phyloP scores from a whole-genome alignment of 2,329 filamentous ascomycete species.

The Trichoderma polysporum region DNA sequence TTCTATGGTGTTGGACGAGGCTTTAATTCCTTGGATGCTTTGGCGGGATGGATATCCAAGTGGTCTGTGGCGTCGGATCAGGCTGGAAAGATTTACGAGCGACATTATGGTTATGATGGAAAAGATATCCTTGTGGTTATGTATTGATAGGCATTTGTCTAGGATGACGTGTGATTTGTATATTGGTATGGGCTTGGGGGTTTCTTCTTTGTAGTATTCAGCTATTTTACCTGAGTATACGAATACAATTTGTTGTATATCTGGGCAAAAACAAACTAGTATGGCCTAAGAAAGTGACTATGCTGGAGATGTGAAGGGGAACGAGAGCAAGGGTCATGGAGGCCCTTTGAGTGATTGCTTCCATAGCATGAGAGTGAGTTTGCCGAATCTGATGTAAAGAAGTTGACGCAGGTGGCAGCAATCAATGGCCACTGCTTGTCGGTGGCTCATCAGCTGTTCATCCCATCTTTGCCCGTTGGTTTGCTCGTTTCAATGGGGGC shows the following conservation, averaged over 20 bases:
- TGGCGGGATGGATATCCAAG: background rate
- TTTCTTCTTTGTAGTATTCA: background rate
- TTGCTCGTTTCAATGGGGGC: background rate
- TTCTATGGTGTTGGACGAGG: constrained; percentile 9
- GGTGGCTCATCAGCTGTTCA: background rate
- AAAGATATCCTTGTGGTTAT: constrained; percentile 17
- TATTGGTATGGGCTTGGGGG: background rate
- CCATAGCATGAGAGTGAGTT: background rate
- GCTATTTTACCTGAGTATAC: background rate
- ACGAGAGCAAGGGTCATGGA: background rate
- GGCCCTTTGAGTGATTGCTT: background rate
- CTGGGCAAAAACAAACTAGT: background rate
- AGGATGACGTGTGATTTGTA: background rate
- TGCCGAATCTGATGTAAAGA: background rate
- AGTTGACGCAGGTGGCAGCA: background rate
- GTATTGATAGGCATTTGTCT: constrained; percentile 6
- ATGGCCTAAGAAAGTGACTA: background rate
- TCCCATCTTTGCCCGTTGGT: background rate
- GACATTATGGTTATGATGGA: constrained; percentile 17
- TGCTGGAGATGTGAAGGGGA: background rate
- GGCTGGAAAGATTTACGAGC: constrained; percentile 9
- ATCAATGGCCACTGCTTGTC: background rate
- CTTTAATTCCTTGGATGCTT: background rate
- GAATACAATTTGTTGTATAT: constrained; percentile 1
- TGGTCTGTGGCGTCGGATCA: constrained; percentile 3